Evolutionary conservation across 2,329 filamentous ascomycete species (phyloP).

Genomic region (Tolypocladium nubicola): DNA sequence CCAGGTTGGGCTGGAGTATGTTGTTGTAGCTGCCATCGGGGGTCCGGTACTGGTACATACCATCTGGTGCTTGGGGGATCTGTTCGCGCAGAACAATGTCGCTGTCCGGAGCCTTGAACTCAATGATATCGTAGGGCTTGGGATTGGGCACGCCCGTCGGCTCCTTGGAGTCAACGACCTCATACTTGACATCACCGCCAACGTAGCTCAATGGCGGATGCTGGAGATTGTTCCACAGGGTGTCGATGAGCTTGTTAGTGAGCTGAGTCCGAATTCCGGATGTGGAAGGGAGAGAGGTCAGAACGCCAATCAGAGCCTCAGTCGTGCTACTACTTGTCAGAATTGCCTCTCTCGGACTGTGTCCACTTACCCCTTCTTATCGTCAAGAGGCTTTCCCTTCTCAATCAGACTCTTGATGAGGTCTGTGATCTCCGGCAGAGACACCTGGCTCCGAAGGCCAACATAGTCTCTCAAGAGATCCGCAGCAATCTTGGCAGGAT

Average conservation of each 20-base stretch:
- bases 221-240: slow-evolving; percentile 42
- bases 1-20: slow-evolving; percentile 50
- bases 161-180: slow-evolving; percentile 18
- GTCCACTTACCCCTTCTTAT: slow-evolving; percentile 35
- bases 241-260: slow-evolving; percentile 39
- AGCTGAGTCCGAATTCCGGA: slow-evolving; percentile 24
- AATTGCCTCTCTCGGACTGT: neutral
- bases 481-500: slow-evolving; percentile 21
- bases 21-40: slow-evolving; percentile 40
- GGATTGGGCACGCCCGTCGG: slow-evolving; percentile 13
- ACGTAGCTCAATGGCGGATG: slow-evolving; percentile 40
- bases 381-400: slow-evolving; percentile 44
- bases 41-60: slow-evolving; percentile 22
- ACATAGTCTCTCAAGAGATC: slow-evolving; percentile 20
- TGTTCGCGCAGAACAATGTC: slow-evolving; percentile 24
- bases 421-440: slow-evolving; percentile 15
- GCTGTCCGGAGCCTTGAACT: slow-evolving; percentile 28
- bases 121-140: slow-evolving; percentile 21
- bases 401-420: slow-evolving; percentile 20
- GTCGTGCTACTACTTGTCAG: slow-evolving; percentile 21
- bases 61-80: slow-evolving; percentile 24
- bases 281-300: slow-evolving; percentile 23
- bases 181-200: slow-evolving; percentile 29
- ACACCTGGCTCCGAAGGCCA: slow-evolving; percentile 16
- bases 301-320: slow-evolving; percentile 27